Evolutionary conservation across 2,329 filamentous ascomycete genomes (phyloP).

Genomic region (Diplodia mutila): DNA sequence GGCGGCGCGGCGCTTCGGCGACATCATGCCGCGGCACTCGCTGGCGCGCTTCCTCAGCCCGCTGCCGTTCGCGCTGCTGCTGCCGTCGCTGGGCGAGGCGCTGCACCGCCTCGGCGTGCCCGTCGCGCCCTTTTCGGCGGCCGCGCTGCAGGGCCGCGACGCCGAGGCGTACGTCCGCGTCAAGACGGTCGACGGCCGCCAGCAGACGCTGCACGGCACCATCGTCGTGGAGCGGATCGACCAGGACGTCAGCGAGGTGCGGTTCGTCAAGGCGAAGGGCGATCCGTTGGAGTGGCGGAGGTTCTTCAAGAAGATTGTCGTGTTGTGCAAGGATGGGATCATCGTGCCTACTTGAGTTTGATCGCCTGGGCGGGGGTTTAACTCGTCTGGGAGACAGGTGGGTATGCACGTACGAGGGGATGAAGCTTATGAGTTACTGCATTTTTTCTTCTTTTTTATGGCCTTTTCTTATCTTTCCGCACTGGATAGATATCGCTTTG

Average conservation of each 20-base stretch:
- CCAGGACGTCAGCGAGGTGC: constrained; percentile 74
- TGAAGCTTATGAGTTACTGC: background rate
- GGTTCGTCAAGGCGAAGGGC: constrained; percentile 92
- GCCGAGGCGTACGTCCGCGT: constrained; percentile 70
- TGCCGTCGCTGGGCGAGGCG: constrained; percentile 78
- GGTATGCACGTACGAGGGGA: background rate
- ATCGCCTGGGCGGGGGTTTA: no score
- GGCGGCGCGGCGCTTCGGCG: constrained; percentile 81
- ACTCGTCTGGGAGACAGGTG: no score
- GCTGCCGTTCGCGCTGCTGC: constrained; percentile 72
- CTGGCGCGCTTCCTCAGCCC: constrained; percentile 92
- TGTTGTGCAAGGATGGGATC: constrained; percentile 84
- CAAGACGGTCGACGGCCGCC: constrained; percentile 71
- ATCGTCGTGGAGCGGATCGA: constrained; percentile 72
- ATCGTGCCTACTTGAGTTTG: constrained; percentile 40
- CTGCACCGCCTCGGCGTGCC: constrained; percentile 86
- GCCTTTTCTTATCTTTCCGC: background rate
- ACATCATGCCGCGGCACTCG: constrained; percentile 85
- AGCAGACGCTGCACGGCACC: constrained; percentile 74
- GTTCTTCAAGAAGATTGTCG: constrained; percentile 94
- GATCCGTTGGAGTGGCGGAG: constrained; percentile 95
- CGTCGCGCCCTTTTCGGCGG: constrained; percentile 53
- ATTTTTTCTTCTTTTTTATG: background rate
- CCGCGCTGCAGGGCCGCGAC: constrained; percentile 44
- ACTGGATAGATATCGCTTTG: background rate